phyloP scores from a whole-genome alignment of 805 yeast species.

The Candida arabinofermentans region DNA sequence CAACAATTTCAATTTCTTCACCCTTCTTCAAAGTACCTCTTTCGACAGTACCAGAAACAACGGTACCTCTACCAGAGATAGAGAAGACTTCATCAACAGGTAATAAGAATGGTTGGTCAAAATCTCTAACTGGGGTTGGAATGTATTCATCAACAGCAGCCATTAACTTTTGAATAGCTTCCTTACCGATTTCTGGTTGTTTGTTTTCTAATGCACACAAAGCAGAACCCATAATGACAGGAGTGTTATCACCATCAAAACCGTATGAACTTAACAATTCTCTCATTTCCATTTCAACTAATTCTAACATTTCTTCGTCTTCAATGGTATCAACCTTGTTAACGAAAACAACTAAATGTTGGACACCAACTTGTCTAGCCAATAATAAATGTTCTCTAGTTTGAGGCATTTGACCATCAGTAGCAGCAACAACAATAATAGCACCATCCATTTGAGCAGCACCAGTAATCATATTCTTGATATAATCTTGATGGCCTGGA shows the following conservation, averaged over 20 bases:
- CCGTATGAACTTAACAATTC: slow-evolving; percentile 88
- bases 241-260: slow-evolving; percentile 97
- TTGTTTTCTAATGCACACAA: slow-evolving; percentile 89
- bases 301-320: slow-evolving; percentile 98
- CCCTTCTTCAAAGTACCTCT: slow-evolving; percentile 97
- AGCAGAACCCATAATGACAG: slow-evolving; percentile 98
- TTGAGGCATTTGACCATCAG: slow-evolving; percentile 99
- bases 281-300: slow-evolving; percentile 99
- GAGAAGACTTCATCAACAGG: slow-evolving; percentile 98
- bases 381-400: slow-evolving; percentile 97
- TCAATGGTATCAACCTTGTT: slow-evolving; percentile 98
- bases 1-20: slow-evolving; percentile 97
- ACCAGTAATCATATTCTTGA: slow-evolving; percentile 99
- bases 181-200: slow-evolving; percentile 86
- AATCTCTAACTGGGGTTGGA: slow-evolving; percentile 95
- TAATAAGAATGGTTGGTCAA: slow-evolving; percentile 94
- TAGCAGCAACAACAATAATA: slow-evolving; percentile 97
- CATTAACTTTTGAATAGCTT: slow-evolving; percentile 78
- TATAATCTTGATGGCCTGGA: slow-evolving; percentile 98
- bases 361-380: slow-evolving; percentile 99
- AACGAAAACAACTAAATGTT: slow-evolving; percentile 93
- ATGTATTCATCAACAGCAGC: slow-evolving; percentile 91
- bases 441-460: slow-evolving; percentile 99
- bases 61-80: slow-evolving; percentile 99
- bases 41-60: slow-evolving; percentile 98